Evolutionary conservation across 1,284 basidiomycete species (phyloP), one percentile per base, ranked within the genome.

Genomic region (Leucoagaricus sp.): DNA sequence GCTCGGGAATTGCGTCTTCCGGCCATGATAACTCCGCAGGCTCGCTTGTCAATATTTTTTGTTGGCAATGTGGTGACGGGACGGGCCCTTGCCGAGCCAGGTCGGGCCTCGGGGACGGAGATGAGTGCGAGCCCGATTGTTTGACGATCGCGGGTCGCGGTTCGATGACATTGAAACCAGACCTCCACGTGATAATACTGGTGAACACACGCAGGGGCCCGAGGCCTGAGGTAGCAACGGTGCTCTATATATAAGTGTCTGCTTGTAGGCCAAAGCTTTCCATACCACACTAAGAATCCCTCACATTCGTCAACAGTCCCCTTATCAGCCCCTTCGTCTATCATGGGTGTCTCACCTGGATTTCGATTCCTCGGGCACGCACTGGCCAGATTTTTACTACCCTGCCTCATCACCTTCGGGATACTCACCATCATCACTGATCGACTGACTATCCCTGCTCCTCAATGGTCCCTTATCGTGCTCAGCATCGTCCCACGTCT

Each of bases 311-410:
- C 19, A 8, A 23, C 31, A 33, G 17, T 15, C 26, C 15, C 44
- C 41, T 38, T 23, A 36, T 29, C 19, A 19, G 36, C 15, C 41
- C 28, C 26, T 26, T n/a, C 34, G 21, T 15, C 8, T 46, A 49
- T 19, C 17, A 60, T 58, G 53, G 33, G 36, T n/a, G 23, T 67
- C 2, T 67, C 72, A 0, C 72, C 72, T 19, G 55, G 49, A 28
- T 7, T 52, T 34, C 17, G 15, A 5, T 52, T 57, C 19, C 33
- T 52, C 15, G 34, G 17, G 1, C 55, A 29, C 25, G n/a, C 49
- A 6, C 8, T 52, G 5, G 49, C 19, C 12, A 26, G 29, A 15
- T 4, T 46, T 19, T 19, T 57, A 17, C 17, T 47, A 3, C 26
- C 44, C 10, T 51, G 55, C 26, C 9, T 52, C 21, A 29, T 52